Conservation (phyloP, 1,284 basidiomycete species). For the Stereum hirsutum region DNA sequence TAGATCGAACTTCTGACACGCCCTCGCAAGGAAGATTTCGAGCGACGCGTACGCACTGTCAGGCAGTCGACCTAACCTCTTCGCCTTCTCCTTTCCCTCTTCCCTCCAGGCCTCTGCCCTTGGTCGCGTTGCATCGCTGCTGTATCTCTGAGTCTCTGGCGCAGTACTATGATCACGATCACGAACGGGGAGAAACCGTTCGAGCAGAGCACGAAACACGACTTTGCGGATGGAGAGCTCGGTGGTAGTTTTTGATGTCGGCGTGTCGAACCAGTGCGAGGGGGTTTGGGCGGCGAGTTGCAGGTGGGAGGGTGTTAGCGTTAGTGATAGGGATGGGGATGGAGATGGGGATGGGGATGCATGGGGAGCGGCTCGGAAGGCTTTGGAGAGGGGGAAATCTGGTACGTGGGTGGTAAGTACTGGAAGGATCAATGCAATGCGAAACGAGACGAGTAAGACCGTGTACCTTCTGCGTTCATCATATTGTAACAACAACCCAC, state of each 20-base stretch:
- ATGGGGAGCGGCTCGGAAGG: conserved; percentile 11
- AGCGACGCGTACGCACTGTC: conserved; percentile 7
- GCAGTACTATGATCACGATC: background rate
- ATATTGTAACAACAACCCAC: conserved; percentile 49
- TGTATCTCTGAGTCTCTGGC: background rate
- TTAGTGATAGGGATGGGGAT: too few relatives aligned
- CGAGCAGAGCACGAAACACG: conserved; percentile 49
- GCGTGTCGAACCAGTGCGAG: conserved; percentile 27
- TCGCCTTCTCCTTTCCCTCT: background rate
- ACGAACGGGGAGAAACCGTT: conserved; percentile 9
- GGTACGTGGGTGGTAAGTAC: conserved; percentile 1
- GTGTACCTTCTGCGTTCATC: conserved; percentile 28
- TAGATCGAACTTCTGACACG: conserved; percentile 1
- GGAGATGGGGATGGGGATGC: too few relatives aligned
- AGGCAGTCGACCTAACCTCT: conserved; percentile 5
- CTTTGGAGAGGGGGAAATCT: conserved; percentile 33
- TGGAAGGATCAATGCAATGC: conserved; percentile 5
- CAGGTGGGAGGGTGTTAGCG: conserved; percentile 27
- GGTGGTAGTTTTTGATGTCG: conserved; percentile 16
- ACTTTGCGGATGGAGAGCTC: conserved; percentile 50
- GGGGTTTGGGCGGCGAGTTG: conserved; percentile 49
- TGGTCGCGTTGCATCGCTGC: too few relatives aligned
- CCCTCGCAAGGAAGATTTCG: conserved; percentile 3
- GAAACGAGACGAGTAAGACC: conserved; percentile 16
- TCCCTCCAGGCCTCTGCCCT: background rate